Evolutionary conservation across 2,329 filamentous ascomycete genomes (phyloP).

Genomic region (Furcasterigmium sp.): DNA sequence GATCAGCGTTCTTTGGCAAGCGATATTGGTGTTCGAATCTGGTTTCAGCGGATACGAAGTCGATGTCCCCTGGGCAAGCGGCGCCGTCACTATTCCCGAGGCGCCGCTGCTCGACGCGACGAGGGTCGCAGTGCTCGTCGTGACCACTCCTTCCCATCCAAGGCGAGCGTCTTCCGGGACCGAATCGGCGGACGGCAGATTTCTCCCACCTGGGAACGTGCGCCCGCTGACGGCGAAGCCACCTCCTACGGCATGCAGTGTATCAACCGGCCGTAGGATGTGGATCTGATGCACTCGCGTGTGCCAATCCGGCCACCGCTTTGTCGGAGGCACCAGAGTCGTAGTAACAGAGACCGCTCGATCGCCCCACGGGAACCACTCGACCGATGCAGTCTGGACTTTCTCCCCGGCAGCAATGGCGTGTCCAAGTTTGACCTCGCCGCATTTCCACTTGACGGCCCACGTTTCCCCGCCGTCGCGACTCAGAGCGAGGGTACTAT

Average conservation of each 20-base stretch:
- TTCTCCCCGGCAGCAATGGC: background rate
- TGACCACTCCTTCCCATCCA: conserved; percentile 4
- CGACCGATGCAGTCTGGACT: conserved; percentile 3
- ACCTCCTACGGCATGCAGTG: conserved; percentile 13
- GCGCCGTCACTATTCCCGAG: background rate
- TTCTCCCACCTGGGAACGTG: background rate
- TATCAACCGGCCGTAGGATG: background rate
- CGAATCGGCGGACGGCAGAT: background rate
- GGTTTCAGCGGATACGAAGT: conserved; percentile 13
- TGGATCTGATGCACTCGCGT: conserved; percentile 17
- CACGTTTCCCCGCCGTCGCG: conserved; percentile 23
- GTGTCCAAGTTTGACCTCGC: conserved; percentile 2
- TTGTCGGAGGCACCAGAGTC: conserved; percentile 19
- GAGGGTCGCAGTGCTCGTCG: background rate
- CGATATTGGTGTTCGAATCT: conserved; percentile 21
- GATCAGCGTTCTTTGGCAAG: conserved; percentile 15
- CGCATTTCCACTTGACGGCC: conserved; percentile 23
- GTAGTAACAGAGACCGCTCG: conserved; percentile 18
- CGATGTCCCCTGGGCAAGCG: background rate
- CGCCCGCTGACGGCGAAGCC: conserved; percentile 16
- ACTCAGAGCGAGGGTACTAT: conserved; percentile 24
- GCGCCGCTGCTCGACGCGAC: conserved; percentile 5
- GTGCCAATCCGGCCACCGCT: conserved; percentile 28
- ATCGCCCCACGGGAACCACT: conserved; percentile 22
- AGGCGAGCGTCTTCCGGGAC: background rate